Base-by-base conservation (phyloP, 2,329 filamentous ascomycete species). In the Pseudogymnoascus sp. region DNA sequence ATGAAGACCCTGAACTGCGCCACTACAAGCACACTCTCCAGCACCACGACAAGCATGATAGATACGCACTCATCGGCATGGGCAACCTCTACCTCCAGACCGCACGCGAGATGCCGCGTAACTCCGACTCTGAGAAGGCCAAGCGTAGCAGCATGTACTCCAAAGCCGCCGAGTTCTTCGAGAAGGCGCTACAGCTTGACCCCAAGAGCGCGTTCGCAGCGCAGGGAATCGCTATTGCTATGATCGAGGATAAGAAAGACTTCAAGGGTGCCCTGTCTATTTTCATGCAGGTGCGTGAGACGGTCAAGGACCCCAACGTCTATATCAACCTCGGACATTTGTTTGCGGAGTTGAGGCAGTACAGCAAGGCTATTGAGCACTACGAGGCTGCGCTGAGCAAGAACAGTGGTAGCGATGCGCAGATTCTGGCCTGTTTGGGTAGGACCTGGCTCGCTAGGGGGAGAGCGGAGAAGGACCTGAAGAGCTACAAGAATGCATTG, bases 21-120 rank as follows among this genome's bases (percentile, higher is more conserved):
- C 93, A 97, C 74, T 96, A 96, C 81, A 99, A 97, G 78, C 92
- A 97, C 75, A 97, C 93, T 0, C 80, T 99, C 31, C 91, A 96
- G 73, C 87, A 93, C 68, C 89, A 92, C 73, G 93, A 99, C 78
- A 99, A 97, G 81, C 95, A 99, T 73, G 95, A 99, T 74, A 84
- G 91, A n/a, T 99, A 99, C 74, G 91, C 95, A 4, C 81, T 99
- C 28, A 93, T 96, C 25, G 93, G 91, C 12, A 97, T 99, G 93
- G 95, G 95, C 44, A 99, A 99, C 73, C 80, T 99, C 6, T 77
- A 73, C 89, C 83, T 99, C 42, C 81, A 89, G 68, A 87, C 91
- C 66, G 95, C 95, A 8, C 87, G 95, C 69, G 96, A 99, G 75
- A 97, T 97, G 92, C 89, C 91, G 31, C 87, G 93, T 60, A 90